Conservation (phyloP, 2,329 filamentous ascomycete species). For the Alternaria atra region DNA sequence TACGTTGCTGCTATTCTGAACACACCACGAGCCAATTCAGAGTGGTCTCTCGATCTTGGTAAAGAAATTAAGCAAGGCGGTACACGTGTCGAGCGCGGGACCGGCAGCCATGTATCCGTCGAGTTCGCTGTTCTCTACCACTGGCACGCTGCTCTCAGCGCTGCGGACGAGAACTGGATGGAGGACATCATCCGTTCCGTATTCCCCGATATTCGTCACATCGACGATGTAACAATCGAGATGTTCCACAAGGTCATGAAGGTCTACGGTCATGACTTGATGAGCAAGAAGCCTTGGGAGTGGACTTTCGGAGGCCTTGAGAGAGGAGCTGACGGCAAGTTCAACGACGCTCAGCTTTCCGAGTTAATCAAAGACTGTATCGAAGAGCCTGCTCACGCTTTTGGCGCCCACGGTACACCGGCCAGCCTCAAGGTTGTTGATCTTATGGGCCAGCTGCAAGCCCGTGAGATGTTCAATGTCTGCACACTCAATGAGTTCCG, state of each 20-base stretch:
- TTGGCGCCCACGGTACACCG: constrained; percentile 73
- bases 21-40: constrained; percentile 73
- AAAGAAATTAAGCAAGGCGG: constrained; percentile 63
- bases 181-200: constrained; percentile 59
- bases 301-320: constrained; percentile 73
- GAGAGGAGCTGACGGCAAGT: constrained; percentile 71
- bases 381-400: constrained; percentile 70
- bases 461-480: constrained; percentile 75
- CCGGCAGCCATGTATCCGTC: constrained; percentile 82
- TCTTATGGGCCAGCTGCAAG: constrained; percentile 79
- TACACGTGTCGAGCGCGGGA: constrained; percentile 68
- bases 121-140: constrained; percentile 89
- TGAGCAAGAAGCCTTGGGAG: constrained; percentile 71
- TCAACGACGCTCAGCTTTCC: constrained; percentile 78
- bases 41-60: constrained; percentile 83
- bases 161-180: constrained; percentile 81
- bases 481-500: constrained; percentile 85
- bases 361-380: constrained; percentile 70
- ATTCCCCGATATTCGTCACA: constrained; percentile 38
- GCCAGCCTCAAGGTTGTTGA: constrained; percentile 76
- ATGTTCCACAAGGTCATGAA: constrained; percentile 52
- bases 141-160: constrained; percentile 81
- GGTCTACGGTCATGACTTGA: constrained; percentile 58
- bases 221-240: constrained; percentile 41
- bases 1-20: constrained; percentile 83